Percentiles rank a stretch among this genome's conserved stretches.
Conservation (phyloP, 306 rosid species). For the Rosa chinensis region DNA sequence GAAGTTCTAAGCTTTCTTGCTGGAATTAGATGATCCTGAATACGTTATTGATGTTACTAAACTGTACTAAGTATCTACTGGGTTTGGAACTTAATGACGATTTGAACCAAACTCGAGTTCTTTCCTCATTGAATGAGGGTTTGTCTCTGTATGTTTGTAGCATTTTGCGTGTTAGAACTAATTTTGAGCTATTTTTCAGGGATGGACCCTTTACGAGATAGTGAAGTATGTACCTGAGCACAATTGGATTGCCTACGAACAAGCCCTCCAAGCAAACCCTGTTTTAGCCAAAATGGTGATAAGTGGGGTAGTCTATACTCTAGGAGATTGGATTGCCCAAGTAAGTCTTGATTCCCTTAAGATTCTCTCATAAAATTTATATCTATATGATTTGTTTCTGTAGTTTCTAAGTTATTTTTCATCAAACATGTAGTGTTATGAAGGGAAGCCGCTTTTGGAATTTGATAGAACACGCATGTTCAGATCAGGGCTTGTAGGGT, state of each 20-base stretch:
- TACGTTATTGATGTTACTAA: background rate
- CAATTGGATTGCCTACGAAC: conserved; percentile 95
- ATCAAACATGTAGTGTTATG: conserved; percentile 63
- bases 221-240: conserved; percentile 92
- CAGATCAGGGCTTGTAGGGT: conserved; percentile 95
- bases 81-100: background rate
- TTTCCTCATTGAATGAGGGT: background rate
- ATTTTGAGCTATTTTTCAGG: conserved; percentile 47
- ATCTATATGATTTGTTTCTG: conserved; percentile 8
- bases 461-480: conserved; percentile 68
- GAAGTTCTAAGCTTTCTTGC: background rate
- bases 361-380: conserved; percentile 11
- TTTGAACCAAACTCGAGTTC: background rate
- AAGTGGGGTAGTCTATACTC: conserved; percentile 82
- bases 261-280: conserved; percentile 80
- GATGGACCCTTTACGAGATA: conserved; percentile 94
- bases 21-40: background rate
- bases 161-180: conserved; percentile 1
- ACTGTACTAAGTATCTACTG: background rate
- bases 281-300: conserved; percentile 92
- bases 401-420: conserved; percentile 7
- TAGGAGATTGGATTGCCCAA: conserved; percentile 98
- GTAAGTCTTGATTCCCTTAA: conserved; percentile 34
- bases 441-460: conserved; percentile 85
- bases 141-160: background rate